Evolutionary conservation across 495 filamentous ascomycete genomes (phyloP).

Genomic region (Daldinia concentrica): DNA sequence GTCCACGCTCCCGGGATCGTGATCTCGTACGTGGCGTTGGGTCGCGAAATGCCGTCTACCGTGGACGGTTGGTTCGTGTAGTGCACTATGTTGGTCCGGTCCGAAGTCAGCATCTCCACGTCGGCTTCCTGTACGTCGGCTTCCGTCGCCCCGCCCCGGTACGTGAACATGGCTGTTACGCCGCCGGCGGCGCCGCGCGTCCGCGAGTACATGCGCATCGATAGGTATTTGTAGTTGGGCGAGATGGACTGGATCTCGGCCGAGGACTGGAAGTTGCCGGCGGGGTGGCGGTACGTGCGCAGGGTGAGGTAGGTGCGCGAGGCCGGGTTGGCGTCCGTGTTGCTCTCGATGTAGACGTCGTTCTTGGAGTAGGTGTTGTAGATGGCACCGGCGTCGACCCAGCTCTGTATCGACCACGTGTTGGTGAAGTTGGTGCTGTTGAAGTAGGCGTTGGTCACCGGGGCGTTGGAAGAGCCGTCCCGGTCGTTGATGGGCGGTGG

Average conservation of each 20-base stretch:
- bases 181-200: constrained; percentile 63
- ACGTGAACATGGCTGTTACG: constrained; percentile 77
- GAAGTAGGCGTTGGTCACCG: constrained; percentile 54
- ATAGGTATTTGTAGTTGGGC: constrained; percentile 64
- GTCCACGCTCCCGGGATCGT: constrained; percentile 64
- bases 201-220: constrained; percentile 68
- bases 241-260: constrained; percentile 69
- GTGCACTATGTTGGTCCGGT: constrained; percentile 62
- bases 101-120: constrained; percentile 74
- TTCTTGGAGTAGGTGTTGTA: constrained; percentile 69
- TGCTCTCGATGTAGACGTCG: constrained; percentile 69
- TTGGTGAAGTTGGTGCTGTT: constrained; percentile 50
- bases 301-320: constrained; percentile 60
- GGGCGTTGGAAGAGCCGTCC: constrained; percentile 41
- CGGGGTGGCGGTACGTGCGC: constrained; percentile 59
- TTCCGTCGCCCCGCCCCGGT: constrained; percentile 50
- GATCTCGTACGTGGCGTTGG: constrained; percentile 50
- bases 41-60: constrained; percentile 53
- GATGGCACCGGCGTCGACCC: constrained; percentile 58
- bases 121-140: constrained; percentile 72
- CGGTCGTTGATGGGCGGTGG: constrained; percentile 49
- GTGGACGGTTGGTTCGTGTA: constrained; percentile 78
- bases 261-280: constrained; percentile 50
- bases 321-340: constrained; percentile 44
- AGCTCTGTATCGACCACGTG: constrained; percentile 68